Evolutionary conservation across 495 filamentous ascomycete species (phyloP).

Genomic region (Achaetomiella virescens): DNA sequence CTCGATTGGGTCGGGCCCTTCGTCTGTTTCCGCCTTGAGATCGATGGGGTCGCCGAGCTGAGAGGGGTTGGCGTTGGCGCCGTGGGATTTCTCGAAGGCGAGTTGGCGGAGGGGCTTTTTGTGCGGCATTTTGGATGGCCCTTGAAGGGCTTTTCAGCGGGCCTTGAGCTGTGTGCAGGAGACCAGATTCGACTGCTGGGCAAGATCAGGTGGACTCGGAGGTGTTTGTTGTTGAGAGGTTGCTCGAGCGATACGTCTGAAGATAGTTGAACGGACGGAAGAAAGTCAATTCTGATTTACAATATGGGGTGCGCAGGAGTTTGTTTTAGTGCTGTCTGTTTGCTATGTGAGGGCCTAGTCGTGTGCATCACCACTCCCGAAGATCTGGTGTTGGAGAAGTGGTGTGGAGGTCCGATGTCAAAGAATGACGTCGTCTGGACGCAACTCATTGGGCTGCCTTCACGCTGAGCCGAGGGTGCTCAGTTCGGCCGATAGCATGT

Average conservation of each 20-base stretch:
- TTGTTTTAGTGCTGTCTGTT: too few relatives aligned
- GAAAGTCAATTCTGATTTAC: too few relatives aligned
- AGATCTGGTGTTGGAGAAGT: not conserved
- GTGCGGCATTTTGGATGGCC: not conserved
- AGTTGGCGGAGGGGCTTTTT: conserved; percentile 25
- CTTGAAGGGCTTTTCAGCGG: not conserved
- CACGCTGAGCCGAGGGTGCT: not conserved
- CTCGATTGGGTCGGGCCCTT: conserved; percentile 8
- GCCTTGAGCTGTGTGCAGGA: too few relatives aligned
- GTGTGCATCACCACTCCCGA: not conserved
- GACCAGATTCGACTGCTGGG: too few relatives aligned
- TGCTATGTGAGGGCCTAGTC: too few relatives aligned
- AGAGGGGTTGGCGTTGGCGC: conserved; percentile 34
- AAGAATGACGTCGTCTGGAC: not conserved
- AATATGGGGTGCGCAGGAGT: too few relatives aligned
- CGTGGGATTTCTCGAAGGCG: conserved; percentile 32
- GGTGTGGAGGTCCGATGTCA: not conserved
- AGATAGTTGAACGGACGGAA: too few relatives aligned
- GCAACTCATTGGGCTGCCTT: not conserved
- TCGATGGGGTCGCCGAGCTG: conserved; percentile 38
- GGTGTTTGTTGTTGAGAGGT: too few relatives aligned
- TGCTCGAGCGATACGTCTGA: too few relatives aligned
- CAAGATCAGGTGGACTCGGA: too few relatives aligned
- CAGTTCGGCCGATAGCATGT: too few relatives aligned
- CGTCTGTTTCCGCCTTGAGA: conserved; percentile 37